phyloP scores from a whole-genome alignment of 768 basidiomycete genomes.

The Kwoniella dendrophila region DNA sequence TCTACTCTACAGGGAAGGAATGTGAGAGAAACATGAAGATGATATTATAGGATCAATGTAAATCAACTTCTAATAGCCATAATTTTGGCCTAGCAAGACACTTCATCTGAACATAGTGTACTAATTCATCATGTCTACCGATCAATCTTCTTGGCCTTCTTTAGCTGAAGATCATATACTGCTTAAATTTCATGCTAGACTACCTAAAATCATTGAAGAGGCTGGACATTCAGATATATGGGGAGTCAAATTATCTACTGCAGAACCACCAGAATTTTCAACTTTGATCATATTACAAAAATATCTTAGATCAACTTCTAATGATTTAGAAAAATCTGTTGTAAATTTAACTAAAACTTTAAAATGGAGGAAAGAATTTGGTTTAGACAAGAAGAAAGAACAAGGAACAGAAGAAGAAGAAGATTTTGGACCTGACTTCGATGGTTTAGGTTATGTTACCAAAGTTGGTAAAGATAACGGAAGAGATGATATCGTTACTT shows the following conservation, averaged over 20 bases:
- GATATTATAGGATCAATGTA: too few relatives aligned
- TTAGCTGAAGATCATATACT: constrained; percentile 11
- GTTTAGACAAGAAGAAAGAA: neutral
- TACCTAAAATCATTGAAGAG: constrained; percentile 21
- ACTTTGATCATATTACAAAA: constrained; percentile 32
- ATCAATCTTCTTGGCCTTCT: neutral
- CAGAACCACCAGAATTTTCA: constrained; percentile 3
- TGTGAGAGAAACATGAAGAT: too few relatives aligned
- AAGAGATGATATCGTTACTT: constrained; percentile 17
- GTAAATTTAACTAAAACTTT: constrained; percentile 18
- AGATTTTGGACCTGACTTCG: constrained; percentile 23
- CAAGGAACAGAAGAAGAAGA: neutral
- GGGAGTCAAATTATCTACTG: constrained; percentile 10
- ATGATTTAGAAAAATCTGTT: constrained; percentile 22
- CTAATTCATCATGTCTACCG: neutral
- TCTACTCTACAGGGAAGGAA: too few relatives aligned
- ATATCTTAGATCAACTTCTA: constrained; percentile 22
- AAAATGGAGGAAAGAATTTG: constrained; percentile 33
- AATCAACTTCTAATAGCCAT: too few relatives aligned
- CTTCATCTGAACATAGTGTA: too few relatives aligned
- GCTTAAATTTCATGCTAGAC: constrained; percentile 2
- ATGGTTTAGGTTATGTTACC: constrained; percentile 27
- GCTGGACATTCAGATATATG: constrained; percentile 17
- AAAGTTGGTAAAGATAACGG: constrained; percentile 10
- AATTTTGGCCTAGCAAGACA: too few relatives aligned